Evolutionary conservation across 2,329 filamentous ascomycete genomes (phyloP).

Genomic region (Beauveria medogensis): DNA sequence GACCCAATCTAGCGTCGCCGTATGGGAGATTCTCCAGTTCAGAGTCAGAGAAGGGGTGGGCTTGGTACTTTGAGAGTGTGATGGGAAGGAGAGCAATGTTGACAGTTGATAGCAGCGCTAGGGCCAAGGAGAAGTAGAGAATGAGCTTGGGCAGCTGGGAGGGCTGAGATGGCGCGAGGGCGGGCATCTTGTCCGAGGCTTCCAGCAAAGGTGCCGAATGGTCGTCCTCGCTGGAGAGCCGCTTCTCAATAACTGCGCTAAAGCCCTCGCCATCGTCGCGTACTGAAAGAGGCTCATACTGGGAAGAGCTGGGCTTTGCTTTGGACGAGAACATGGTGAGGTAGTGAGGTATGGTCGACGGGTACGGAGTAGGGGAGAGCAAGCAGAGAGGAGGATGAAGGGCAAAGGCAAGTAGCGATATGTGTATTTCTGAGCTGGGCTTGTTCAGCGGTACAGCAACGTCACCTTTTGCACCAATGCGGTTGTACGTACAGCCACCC

Average conservation of each 20-base stretch:
- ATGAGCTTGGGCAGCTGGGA: background rate
- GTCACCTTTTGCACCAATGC: too few relatives aligned
- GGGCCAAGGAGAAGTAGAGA: background rate
- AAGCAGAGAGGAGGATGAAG: background rate
- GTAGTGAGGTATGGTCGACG: background rate
- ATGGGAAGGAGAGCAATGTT: background rate
- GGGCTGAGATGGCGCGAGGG: background rate
- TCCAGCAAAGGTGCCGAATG: background rate
- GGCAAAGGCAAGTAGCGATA: background rate
- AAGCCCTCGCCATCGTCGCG: background rate
- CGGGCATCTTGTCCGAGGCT: background rate
- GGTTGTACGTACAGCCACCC: too few relatives aligned
- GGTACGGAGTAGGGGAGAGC: background rate
- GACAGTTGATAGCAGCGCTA: background rate
- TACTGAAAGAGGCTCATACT: background rate
- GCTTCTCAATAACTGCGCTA: background rate
- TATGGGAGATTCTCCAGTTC: background rate
- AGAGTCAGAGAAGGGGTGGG: background rate
- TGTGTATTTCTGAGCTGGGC: too few relatives aligned
- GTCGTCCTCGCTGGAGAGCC: background rate
- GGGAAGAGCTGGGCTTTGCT: background rate
- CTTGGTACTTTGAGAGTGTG: background rate
- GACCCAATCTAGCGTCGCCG: too few relatives aligned
- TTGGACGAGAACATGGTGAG: background rate
- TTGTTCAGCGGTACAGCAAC: too few relatives aligned